Evolutionary conservation across 169 alveolate genomes (phyloP).

Genomic region (Sarcocystis neurona): DNA sequence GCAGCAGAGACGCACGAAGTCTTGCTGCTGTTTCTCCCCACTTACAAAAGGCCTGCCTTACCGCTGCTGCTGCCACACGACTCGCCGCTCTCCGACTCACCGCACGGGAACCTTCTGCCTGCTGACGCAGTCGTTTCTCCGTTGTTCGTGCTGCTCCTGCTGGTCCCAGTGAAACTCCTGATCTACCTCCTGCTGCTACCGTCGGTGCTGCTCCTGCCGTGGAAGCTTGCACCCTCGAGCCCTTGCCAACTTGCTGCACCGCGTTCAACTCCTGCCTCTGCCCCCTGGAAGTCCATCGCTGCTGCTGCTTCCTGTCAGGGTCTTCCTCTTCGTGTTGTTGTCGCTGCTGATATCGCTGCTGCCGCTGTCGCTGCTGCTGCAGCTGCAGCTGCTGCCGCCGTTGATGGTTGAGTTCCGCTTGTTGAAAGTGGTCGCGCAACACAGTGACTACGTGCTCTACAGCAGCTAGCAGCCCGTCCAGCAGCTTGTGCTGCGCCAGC

Average conservation of each 20-base stretch:
- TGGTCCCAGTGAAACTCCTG: no score
- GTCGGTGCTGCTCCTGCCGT: no score
- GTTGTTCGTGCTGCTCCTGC: no score
- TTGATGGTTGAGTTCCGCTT: neutral
- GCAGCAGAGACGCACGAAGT: no score
- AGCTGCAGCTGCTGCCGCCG: conserved; percentile 18
- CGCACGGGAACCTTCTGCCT: no score
- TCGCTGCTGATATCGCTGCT: conserved; percentile 44
- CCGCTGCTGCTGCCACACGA: conserved; percentile 29
- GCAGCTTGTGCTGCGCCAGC: conserved; percentile 62
- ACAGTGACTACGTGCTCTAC: conserved; percentile 36
- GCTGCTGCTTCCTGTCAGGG: neutral
- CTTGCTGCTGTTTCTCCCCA: no score
- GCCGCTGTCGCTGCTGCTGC: conserved; percentile 21
- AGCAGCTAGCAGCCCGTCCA: conserved; percentile 55
- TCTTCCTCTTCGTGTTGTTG: conserved; percentile 7
- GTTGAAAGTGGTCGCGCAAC: neutral
- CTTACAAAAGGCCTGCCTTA: neutral
- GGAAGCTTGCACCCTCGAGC: no score
- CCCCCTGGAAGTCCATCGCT: neutral
- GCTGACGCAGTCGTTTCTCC: no score
- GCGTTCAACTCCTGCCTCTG: neutral
- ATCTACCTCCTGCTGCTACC: no score
- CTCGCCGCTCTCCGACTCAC: neutral
- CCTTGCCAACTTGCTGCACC: no score